Percentiles rank a stretch among this genome's conserved stretches.
These are phyloP conservation scores for Sporothrix euskadiensis DNA, from an alignment of 2,329 filamentous ascomycete species.

Conservation along the genomic window DNA sequence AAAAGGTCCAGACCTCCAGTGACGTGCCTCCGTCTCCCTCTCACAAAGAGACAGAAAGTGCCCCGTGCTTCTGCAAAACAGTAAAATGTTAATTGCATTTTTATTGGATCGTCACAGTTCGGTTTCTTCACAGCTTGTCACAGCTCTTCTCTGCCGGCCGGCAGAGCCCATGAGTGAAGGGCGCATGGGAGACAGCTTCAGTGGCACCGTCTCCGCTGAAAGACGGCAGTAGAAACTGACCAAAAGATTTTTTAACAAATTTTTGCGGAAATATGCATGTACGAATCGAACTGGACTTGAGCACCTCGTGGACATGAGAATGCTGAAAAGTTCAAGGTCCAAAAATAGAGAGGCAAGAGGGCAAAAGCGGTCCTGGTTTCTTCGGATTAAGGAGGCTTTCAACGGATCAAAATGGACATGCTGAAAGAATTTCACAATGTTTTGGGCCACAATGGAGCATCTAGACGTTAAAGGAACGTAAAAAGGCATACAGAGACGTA, in stretches of 20 bases:
- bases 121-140: no score
- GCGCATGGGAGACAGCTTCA: neutral
- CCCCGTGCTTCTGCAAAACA: neutral
- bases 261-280: neutral
- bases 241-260: neutral
- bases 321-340: neutral
- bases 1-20: neutral
- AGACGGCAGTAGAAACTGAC: neutral
- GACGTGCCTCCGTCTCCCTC: neutral
- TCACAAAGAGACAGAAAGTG: neutral
- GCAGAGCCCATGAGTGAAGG: neutral
- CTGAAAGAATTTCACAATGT: neutral
- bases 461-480: neutral
- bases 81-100: neutral
- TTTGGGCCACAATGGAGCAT: neutral
- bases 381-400: neutral
- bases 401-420: conserved; percentile 1
- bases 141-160: neutral
- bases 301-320: neutral
- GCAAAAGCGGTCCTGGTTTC: neutral
- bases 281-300: neutral
- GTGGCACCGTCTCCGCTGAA: neutral
- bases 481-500: neutral
- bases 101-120: neutral
- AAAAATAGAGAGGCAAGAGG: neutral